Evolutionary conservation across 2,329 filamentous ascomycete genomes (phyloP).

Genomic region (Aspergillus alliaceus): DNA sequence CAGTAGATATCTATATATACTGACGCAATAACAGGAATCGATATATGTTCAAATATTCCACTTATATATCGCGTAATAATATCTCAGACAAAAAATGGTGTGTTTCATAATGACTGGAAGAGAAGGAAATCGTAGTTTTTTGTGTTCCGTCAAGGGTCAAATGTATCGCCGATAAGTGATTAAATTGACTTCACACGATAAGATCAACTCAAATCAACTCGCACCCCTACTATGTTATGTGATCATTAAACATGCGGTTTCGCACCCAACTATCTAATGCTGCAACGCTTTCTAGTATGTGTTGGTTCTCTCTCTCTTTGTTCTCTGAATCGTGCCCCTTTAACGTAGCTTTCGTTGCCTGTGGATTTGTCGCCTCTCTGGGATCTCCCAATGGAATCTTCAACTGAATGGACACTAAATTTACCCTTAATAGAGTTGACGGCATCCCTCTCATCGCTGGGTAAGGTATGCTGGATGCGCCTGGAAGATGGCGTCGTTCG

Average conservation of each 20-base stretch:
- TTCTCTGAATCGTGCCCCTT: neutral
- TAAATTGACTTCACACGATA: neutral
- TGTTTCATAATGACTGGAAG: too few relatives aligned
- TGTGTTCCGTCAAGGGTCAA: neutral
- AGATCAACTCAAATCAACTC: neutral
- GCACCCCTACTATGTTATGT: too few relatives aligned
- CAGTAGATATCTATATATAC: too few relatives aligned
- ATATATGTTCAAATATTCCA: too few relatives aligned
- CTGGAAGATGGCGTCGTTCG: slow-evolving; percentile 83
- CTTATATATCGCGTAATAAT: too few relatives aligned
- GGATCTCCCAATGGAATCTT: neutral
- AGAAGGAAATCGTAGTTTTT: too few relatives aligned
- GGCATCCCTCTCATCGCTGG: slow-evolving; percentile 63
- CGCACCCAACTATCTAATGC: slow-evolving; percentile 33
- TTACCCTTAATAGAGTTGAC: slow-evolving; percentile 57
- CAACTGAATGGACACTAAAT: neutral
- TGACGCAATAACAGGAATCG: too few relatives aligned
- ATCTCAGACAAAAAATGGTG: neutral
- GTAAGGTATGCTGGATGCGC: slow-evolving; percentile 87
- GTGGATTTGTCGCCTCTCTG: too few relatives aligned
- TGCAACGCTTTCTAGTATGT: slow-evolving; percentile 53
- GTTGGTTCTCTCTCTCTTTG: slow-evolving; percentile 6
- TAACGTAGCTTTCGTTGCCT: too few relatives aligned
- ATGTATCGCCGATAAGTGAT: neutral
- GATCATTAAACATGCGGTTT: slow-evolving; percentile 31